Evolutionary conservation across 306 rosid genomes (phyloP), one percentile per base, ranked within the genome.

Genomic region (Oxytropis ochrocephala): DNA sequence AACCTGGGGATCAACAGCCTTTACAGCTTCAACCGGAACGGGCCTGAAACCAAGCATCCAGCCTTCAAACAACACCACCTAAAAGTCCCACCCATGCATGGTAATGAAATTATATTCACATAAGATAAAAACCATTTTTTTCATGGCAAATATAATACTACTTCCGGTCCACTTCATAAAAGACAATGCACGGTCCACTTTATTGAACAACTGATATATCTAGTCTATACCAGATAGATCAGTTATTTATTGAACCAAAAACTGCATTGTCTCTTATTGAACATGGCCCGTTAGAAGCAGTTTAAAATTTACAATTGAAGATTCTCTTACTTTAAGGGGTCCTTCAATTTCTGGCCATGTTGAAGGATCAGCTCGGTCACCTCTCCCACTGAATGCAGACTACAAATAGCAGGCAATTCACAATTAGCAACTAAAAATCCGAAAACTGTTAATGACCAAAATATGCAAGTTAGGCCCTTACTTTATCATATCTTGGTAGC

Each of bases 41-140:
- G 97, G 92, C 78, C 81, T 87, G 88, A 91, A 94, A 52, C 99
- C 99, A 67, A 94, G 97, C 97, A 91, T 94, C 99, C 96, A 94
- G 51, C 97, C 99, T 84, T 94, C 99, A 46, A 91, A 87, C 69
- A 94, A 72, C 82, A 94, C 82, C 64, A 50, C 96, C 99, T 94
- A 77, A 19, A 80, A 42, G 52, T 57, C 72, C 82, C 85, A 80
- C 57, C 42, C 43, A 38, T 63, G 60, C 48, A 72, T n/a, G 59
- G 53, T 14, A 50, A 29, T 32, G 64, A 76, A 56, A 39, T 36
- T 62, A 44, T 51, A 51, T 17, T 69, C 53, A 42, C n/a, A 30
- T 9, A 57, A 61, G 53, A 52, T 14, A 48, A 41, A 14, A 3
- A 39, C 8, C 36, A 16, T 11, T 62, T 61, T 0, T 51, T 51